Base-by-base conservation (phyloP, 495 filamentous ascomycete genomes). In the Xylaria telfairii region DNA sequence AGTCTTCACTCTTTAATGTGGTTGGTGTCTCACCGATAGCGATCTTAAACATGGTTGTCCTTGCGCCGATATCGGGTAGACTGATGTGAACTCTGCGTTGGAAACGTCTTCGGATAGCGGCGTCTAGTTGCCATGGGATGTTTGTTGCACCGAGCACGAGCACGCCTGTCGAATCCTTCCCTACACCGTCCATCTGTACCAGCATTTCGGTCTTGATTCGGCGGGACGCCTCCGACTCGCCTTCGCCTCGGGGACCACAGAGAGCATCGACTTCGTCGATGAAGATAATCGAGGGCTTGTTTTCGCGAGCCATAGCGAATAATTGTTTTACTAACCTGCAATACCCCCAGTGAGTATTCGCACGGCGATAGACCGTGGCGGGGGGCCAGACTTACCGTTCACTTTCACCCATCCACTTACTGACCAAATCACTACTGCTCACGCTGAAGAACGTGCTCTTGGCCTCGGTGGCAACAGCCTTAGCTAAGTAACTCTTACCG, bases 371-470 rank as follows among this genome's bases (percentile, higher is more conserved):
- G 28, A 12, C 17, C 1, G 8, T 13, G 9, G 17, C 8, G 34
- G 49, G 42, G n/a, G 12, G n/a, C 8, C 34, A 24, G 54, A 75
- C 87, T 64, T 82, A 97, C 95, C 95, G 87, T 88, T 99, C 96
- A 87, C 91, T 94, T 81, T 99, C 96, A 81, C 96, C 96, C 96
- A 99, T 98, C 96, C 96, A 99, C 79, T 99, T 99, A 69, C 92
- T 95, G 39, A 98, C 96, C 81, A 99, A 79, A 79, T 98, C 96
- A 84, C 92, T 96, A 83, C 92, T 95, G 83, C 93, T 96, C 71
- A 99, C 94, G 77, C 94, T 97, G 86, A 99, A 99, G 79, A 99
- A 99, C n/a, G 96, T 99, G 80, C 94, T 97, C 79, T 98, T 98
- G 59, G 96, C 96, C 79, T 99, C 96, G 12, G 96, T 99, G 68